Evolutionary conservation across 2,329 filamentous ascomycete species (phyloP), one percentile per base, ranked within the genome.

Genomic region (Fusarium sacchari): DNA sequence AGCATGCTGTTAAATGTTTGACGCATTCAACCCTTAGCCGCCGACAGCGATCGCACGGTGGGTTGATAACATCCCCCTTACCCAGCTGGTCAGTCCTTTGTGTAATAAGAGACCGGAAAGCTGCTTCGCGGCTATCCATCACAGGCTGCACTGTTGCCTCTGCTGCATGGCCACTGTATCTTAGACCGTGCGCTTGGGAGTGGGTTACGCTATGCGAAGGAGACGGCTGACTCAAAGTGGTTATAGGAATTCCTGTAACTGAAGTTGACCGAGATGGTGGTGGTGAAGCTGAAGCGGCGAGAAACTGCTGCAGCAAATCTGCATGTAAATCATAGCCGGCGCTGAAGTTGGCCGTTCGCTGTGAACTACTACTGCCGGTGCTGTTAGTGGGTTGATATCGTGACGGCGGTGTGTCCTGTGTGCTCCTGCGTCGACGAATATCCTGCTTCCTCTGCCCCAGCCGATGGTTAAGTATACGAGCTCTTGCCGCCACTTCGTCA

Each of bases 1-100:
- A 90, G 79, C 95, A 97, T 14, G 94, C 94, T 0, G 94, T 97
- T 43, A 96, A 85, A 71, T 97, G 93, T 82, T 97, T 97, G 53
- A 95, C 85, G 71, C 94, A 97, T 65, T 94, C 90, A 83, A 95
- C 93, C 73, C 93, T 91, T 22, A 97, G 85, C 36, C 94, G 88
- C 49, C 94, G 88, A 80, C 94, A 97, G 42, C 94, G 88, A 80
- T 97, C 95, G 79, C 94, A 97, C 0, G 94, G 93, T 15, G 94
- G 95, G n/a, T 90, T 82, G 55, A 97, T 93, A 11, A 89, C 85
- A 61, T 94, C 92, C 7, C 94, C 94, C 53, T 93, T 91, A 53
- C 88, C 86, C 7, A 97, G 83, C 57, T 90, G 90, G 76, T 97
- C 94, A 83, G 96, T 94, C 66, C 91, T 90, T 43, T 92, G 86